Evolutionary conservation across 768 basidiomycete genomes (phyloP).

Genomic region (Trametes cubensis): DNA sequence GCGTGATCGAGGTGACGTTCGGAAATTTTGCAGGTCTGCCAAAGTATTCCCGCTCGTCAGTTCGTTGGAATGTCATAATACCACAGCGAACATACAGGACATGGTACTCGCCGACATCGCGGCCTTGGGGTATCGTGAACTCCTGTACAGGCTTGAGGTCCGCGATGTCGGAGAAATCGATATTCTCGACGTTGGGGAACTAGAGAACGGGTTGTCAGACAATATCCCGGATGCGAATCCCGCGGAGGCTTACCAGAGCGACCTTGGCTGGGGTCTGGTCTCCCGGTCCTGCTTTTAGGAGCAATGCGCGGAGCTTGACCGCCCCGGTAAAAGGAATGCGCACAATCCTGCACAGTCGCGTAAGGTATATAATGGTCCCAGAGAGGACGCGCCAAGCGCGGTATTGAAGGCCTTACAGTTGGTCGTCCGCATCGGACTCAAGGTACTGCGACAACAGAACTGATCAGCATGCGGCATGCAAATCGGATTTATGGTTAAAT

Average conservation of each 20-base stretch:
- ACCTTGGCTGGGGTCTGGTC: slow-evolving; percentile 78
- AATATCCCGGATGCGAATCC: background rate
- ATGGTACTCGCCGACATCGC: slow-evolving; percentile 83
- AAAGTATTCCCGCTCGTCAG: background rate
- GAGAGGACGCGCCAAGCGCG: background rate
- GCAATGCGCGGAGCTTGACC: slow-evolving; percentile 79
- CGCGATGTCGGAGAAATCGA: slow-evolving; percentile 79
- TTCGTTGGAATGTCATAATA: background rate
- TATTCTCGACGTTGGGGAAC: slow-evolving; percentile 76
- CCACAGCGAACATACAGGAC: slow-evolving; percentile 60
- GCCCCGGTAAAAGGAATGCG: slow-evolving; percentile 87
- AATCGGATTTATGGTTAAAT: slow-evolving; percentile 4
- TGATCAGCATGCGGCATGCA: slow-evolving; percentile 1
- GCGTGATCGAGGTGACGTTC: slow-evolving; percentile 75
- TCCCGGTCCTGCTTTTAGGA: slow-evolving; percentile 82
- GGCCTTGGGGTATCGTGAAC: slow-evolving; percentile 65
- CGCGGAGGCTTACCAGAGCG: slow-evolving; percentile 55
- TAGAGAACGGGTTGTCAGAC: slow-evolving; percentile 34
- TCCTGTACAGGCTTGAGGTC: slow-evolving; percentile 71
- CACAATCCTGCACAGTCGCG: slow-evolving; percentile 58
- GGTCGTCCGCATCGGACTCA: slow-evolving; percentile 91
- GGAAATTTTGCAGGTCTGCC: slow-evolving; percentile 83
- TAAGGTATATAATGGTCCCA: no score
- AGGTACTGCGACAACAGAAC: slow-evolving; percentile 53
- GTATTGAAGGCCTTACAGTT: slow-evolving; percentile 55